Conservation (phyloP, 2,329 filamentous ascomycete genomes). For the Tolypocladium inflatum region DNA sequence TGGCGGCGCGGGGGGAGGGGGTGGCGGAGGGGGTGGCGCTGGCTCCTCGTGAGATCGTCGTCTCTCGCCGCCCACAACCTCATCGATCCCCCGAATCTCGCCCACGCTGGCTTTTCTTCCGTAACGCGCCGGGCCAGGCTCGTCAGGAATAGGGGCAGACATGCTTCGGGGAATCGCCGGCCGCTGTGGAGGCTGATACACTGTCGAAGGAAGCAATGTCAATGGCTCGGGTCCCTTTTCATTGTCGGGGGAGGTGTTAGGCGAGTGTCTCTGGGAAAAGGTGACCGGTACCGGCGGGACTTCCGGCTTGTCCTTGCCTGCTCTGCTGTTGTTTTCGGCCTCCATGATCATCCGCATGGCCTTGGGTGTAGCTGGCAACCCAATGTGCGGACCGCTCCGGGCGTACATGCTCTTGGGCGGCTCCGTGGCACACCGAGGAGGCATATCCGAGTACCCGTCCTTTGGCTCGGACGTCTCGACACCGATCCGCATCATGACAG, state of each 20-base stretch:
- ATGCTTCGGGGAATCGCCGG: slow-evolving; percentile 48
- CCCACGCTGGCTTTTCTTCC: slow-evolving; percentile 25
- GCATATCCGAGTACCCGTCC: slow-evolving; percentile 31
- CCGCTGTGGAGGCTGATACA: slow-evolving; percentile 45
- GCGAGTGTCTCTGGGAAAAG: slow-evolving; percentile 34
- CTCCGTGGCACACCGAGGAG: slow-evolving; percentile 56
- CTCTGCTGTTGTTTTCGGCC: slow-evolving; percentile 36
- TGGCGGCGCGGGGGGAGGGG: slow-evolving; percentile 38
- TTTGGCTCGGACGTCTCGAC: slow-evolving; percentile 36
- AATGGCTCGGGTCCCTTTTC: slow-evolving; percentile 21
- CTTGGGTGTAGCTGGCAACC: slow-evolving; percentile 82
- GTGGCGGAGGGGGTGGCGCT: slow-evolving; percentile 39
- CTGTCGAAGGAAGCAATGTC: slow-evolving; percentile 47
- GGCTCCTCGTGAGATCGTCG: slow-evolving; percentile 40
- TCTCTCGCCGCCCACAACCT: slow-evolving; percentile 29
- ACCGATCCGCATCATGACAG: slow-evolving; percentile 13
- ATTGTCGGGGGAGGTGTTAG: slow-evolving; percentile 25
- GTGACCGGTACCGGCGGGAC: slow-evolving; percentile 42
- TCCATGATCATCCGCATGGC: slow-evolving; percentile 78
- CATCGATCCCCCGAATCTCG: slow-evolving; percentile 37
- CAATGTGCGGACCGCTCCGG: slow-evolving; percentile 46
- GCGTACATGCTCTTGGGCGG: slow-evolving; percentile 44
- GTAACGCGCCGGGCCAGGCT: slow-evolving; percentile 17
- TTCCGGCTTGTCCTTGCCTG: slow-evolving; percentile 36
- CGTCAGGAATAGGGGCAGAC: slow-evolving; percentile 44